Evolutionary conservation across 2,329 filamentous ascomycete species (phyloP), one percentile per base, ranked within the genome.

Genomic region (Basipetospora chlamydospora): DNA sequence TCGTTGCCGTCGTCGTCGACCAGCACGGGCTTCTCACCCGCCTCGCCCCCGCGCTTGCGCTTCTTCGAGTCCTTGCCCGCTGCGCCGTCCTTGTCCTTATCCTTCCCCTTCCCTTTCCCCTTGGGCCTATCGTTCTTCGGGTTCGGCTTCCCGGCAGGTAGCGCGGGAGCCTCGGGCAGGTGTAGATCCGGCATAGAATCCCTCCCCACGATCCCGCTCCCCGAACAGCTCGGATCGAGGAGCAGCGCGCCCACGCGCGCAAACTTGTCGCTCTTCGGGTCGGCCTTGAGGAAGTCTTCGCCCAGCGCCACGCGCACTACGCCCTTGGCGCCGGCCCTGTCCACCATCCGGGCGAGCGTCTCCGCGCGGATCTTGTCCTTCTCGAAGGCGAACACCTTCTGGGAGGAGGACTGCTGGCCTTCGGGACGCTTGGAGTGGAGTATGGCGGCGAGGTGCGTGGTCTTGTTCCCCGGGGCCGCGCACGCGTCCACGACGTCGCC

Each of bases 401-500:
- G 20, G 1, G 45, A 52, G 32, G 58, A 55, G n/a, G n/a, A n/a
- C 21, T 47, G 54, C 15, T 50, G 52, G 41, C 52, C 54, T 28
- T 57, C 60, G 1, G 56, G 54, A 3, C 51, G 52, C 36, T 58
- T 59, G 33, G 56, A 59, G 36, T 54, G 62, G 33, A 90, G 50
- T 4, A 95, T 73, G 2, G 85, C 80, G 1, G 87, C 86, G 32
- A 93, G 60, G 54, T 96, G 90, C 6, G 88, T 96, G 1, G 90
- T 96, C 59, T 98, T 98, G 56, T 98, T 98, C 5, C 90, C 90
- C 2, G 90, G 90, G 1, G 90, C 90, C 0, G 90, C 84, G 53
- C 88, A 96, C 0, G 83, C 83, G 55, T 98, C 90, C n/a, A 96
- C 73, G 7, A 92, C 64, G 49, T 90, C 76, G 17, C 84, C 84